Percentiles rank a stretch among this genome's conserved stretches.
Evolutionary conservation across 768 basidiomycete species (phyloP).

Genomic region (Panus rudis): DNA sequence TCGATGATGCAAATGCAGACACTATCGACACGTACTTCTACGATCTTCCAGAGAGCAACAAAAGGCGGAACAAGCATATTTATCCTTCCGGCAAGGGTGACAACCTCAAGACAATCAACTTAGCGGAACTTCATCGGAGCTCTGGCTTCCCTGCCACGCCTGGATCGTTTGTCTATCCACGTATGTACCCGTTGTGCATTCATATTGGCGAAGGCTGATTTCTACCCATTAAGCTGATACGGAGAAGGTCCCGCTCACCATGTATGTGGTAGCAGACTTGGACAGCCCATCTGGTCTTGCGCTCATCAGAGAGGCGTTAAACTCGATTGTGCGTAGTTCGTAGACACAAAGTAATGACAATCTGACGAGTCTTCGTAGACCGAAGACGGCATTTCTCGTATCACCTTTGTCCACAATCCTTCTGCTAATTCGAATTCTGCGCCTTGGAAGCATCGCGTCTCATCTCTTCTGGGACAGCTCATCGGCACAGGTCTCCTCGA

Average conservation of each 20-base stretch:
- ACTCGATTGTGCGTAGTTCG: constrained; percentile 47
- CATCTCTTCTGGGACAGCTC: constrained; percentile 46
- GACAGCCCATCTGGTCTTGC: constrained; percentile 51
- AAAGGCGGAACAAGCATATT: constrained; percentile 72
- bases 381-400: constrained; percentile 40
- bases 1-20: constrained; percentile 45
- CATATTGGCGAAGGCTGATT: not conserved
- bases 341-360: not conserved
- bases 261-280: constrained; percentile 73
- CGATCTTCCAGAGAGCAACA: constrained; percentile 68
- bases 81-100: constrained; percentile 43
- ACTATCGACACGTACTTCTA: constrained; percentile 78
- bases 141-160: constrained; percentile 36
- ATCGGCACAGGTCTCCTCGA: constrained; percentile 34
- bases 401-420: constrained; percentile 79
- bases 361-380: constrained; percentile 28
- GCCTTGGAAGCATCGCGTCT: constrained; percentile 24
- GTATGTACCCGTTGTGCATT: constrained; percentile 27
- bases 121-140: constrained; percentile 46
- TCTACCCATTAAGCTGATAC: not conserved
- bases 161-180: constrained; percentile 55
- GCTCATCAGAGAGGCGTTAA: constrained; percentile 60
- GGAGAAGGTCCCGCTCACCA: constrained; percentile 35
- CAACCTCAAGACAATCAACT: constrained; percentile 44
- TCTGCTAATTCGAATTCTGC: constrained; percentile 15